Percentiles rank a stretch among this genome's conserved stretches.
These are phyloP conservation scores for Trichosanthes cucumerina DNA, from an alignment of 306 rosid species.

Conservation along the genomic window DNA sequence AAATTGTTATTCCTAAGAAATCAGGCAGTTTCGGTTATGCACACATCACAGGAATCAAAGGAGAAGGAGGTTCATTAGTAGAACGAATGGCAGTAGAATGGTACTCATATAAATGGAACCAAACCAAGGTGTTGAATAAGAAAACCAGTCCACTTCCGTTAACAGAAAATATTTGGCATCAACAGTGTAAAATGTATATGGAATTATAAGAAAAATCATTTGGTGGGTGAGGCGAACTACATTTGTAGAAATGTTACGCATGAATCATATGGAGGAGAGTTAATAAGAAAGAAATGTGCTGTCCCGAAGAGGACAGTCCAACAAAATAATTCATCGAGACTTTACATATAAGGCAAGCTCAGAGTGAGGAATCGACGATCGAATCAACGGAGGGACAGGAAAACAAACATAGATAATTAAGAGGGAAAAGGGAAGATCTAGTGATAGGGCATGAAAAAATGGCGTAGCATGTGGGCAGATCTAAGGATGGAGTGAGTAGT, in stretches of 20 bases:
- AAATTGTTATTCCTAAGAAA: background rate
- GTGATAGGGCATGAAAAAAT: background rate
- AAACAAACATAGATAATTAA: background rate
- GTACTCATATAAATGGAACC: background rate
- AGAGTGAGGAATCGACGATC: background rate
- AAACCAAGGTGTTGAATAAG: background rate
- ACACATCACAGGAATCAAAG: background rate
- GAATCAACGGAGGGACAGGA: too few relatives aligned
- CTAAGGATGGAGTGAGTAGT: background rate
- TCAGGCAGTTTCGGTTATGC: background rate
- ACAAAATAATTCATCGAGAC: background rate
- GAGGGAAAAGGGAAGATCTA: background rate
- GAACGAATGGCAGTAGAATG: background rate
- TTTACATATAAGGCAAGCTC: background rate
- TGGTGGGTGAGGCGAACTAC: background rate
- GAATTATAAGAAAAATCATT: too few relatives aligned
- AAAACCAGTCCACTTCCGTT: background rate
- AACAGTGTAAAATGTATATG: too few relatives aligned
- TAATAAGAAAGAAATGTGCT: background rate
- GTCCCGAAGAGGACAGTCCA: background rate
- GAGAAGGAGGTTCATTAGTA: background rate
- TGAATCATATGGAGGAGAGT: too few relatives aligned
- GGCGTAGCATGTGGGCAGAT: too few relatives aligned
- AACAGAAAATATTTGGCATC: background rate
- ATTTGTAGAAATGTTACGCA: background rate